A percentile compares a stretch with the other conserved stretches of the same genome.
Conservation (phyloP, 2,329 filamentous ascomycete genomes). For the Penicillium sp. region DNA sequence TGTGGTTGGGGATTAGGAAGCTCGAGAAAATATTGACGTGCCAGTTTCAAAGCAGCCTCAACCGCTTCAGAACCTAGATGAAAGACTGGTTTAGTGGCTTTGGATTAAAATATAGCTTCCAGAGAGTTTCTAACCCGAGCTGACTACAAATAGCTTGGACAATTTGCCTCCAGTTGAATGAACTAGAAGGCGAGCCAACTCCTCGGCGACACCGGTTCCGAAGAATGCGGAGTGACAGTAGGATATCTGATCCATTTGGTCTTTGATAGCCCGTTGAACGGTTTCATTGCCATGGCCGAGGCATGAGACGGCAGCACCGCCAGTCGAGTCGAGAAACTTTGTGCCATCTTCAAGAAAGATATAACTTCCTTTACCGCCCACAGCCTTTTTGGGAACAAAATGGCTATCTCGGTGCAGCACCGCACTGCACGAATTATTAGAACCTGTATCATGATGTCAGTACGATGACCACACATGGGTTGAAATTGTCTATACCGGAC, state of each 20-base stretch:
- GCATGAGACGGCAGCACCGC: conserved; percentile 70
- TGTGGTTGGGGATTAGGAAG: conserved; percentile 52
- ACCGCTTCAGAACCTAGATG: conserved; percentile 63
- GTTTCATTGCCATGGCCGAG: conserved; percentile 66
- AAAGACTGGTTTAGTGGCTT: background rate
- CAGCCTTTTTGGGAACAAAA: conserved; percentile 47
- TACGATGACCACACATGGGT: background rate
- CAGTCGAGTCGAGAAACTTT: conserved; percentile 68
- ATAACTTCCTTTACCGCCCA: conserved; percentile 52
- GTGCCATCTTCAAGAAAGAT: conserved; percentile 57
- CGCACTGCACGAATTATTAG: conserved; percentile 22
- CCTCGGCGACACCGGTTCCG: conserved; percentile 53
- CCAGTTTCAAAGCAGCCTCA: conserved; percentile 67
- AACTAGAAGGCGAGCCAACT: conserved; percentile 52
- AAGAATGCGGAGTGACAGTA: conserved; percentile 64
- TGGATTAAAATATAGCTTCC: background rate
- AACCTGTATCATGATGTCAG: background rate
- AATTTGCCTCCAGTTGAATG: conserved; percentile 54
- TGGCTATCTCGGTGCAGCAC: conserved; percentile 56
- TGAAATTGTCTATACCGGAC: background rate
- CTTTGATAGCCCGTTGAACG: conserved; percentile 59
- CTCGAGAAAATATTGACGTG: conserved; percentile 66
- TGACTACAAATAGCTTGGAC: conserved; percentile 56
- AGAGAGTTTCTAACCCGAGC: conserved; percentile 50
- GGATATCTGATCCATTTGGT: conserved; percentile 59